Percentiles rank a stretch among this genome's conserved stretches.
Conservation (phyloP, 768 basidiomycete genomes). For the Rhizopogon vinicolor region DNA sequence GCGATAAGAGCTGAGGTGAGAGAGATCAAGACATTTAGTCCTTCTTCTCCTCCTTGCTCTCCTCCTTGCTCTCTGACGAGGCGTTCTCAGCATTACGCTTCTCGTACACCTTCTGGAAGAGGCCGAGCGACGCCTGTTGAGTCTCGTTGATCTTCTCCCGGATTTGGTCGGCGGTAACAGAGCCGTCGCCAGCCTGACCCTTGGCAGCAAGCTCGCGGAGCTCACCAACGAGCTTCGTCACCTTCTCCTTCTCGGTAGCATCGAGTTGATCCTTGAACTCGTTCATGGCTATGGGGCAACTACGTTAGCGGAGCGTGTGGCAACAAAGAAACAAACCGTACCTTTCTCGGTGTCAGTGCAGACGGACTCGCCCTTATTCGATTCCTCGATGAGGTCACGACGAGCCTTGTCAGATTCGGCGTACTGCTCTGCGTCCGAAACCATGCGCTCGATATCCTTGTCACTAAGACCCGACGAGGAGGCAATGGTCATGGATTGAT, state of each 20-base stretch:
- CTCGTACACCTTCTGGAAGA: conserved; percentile 98
- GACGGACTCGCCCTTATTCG: conserved; percentile 95
- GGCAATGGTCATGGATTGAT: conserved; percentile 95
- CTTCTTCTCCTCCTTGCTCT: conserved; percentile 75
- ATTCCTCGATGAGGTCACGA: conserved; percentile 85
- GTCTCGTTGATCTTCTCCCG: conserved; percentile 92
- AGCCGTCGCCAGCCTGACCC: conserved; percentile 82
- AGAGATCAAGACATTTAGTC: conserved; percentile 43
- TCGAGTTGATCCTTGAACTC: conserved; percentile 99
- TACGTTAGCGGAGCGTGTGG: not conserved
- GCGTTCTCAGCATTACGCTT: conserved; percentile 78
- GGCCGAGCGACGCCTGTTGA: conserved; percentile 89
- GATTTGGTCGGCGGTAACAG: conserved; percentile 80
- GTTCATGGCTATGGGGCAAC: conserved; percentile 60
- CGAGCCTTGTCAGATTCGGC: conserved; percentile 92
- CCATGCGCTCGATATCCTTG: conserved; percentile 97
- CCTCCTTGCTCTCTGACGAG: conserved; percentile 40
- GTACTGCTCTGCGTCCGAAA: conserved; percentile 88
- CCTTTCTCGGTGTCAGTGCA: conserved; percentile 95
- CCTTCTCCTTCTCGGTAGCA: conserved; percentile 89
- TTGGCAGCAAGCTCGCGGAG: conserved; percentile 86
- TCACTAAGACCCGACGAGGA: conserved; percentile 95
- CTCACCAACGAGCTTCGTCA: conserved; percentile 79
- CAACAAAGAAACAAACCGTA: conserved; percentile 23
- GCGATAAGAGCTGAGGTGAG: not conserved